Percentiles rank a stretch among this genome's conserved stretches.
Evolutionary conservation across 768 basidiomycete species (phyloP).

Genomic region (Auricularia heimuer): DNA sequence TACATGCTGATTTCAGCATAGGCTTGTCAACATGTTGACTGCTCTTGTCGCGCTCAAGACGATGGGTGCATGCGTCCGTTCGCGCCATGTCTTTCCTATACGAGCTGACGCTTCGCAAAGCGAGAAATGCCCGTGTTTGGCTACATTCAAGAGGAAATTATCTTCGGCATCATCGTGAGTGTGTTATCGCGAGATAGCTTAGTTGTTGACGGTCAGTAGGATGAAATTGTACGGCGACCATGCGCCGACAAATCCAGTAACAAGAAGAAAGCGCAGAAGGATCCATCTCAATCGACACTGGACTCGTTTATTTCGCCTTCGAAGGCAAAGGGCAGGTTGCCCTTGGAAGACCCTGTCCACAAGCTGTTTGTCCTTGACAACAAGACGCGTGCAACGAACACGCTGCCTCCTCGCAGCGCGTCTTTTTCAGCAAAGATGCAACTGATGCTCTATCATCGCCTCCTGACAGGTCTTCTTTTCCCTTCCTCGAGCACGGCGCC

Average conservation of each 20-base stretch:
- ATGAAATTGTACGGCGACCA: conserved; percentile 34
- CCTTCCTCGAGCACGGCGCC: conserved; percentile 15
- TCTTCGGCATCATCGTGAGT: conserved; percentile 61
- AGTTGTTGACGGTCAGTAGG: conserved; percentile 25
- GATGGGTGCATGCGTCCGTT: conserved; percentile 41
- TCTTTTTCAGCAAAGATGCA: conserved; percentile 53
- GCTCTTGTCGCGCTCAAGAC: conserved; percentile 44
- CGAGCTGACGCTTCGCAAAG: conserved; percentile 24
- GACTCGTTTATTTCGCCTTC: conserved; percentile 7
- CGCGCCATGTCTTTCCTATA: background rate
- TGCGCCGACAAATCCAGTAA: conserved; percentile 4
- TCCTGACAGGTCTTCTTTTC: conserved; percentile 45
- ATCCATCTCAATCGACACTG: conserved; percentile 27
- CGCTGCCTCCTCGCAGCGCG: conserved; percentile 44
- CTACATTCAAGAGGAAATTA: conserved; percentile 49
- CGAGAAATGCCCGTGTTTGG: conserved; percentile 83
- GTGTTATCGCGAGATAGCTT: conserved; percentile 21
- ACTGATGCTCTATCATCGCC: conserved; percentile 66
- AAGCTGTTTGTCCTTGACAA: conserved; percentile 37
- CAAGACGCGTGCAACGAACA: conserved; percentile 45
- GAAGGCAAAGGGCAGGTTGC: background rate
- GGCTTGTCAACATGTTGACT: conserved; percentile 64
- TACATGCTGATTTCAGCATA: conserved; percentile 17
- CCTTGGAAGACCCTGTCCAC: background rate
- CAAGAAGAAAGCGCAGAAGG: background rate